Evolutionary conservation across 768 basidiomycete genomes (phyloP), one percentile per base, ranked within the genome.

Genomic region (Paxillus rubicundulus): DNA sequence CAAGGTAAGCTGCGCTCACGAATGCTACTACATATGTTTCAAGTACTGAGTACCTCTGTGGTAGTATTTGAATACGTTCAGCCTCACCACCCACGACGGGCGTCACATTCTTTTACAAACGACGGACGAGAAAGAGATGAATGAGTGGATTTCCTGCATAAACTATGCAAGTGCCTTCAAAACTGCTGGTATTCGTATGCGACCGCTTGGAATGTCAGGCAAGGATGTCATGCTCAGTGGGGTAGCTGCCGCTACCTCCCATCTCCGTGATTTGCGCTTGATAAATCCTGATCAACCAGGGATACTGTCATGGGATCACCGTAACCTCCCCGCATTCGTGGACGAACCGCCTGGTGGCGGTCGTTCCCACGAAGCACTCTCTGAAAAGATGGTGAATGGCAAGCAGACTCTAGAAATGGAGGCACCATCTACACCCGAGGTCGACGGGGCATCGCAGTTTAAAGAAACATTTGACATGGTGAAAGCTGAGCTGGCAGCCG

Each of bases 121-220:
- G 6, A 63, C 75, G 12, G 77, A 81, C 60, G 84, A 86, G 53
- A 68, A 73, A 40, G 90, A 94, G 52, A 79, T 91, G 74, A 87
- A 94, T 60, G 82, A 86, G 56, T 99, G 97, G 97, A 85, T 98
- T 56, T 79, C 87, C 13, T 77, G 79, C 30, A 92, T 98, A 64
- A 99, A 99, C 70, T 98, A 97, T 65, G 93, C 93, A 3, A 87
- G 92, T 53, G 77, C 91, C 5, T 98, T 97, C 81, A 93, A 87
- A 71, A 84, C 91, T 2, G 79, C 85, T 14, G 87, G 87, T 9
- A 76, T 98, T 34, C 78, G 82, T 41, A 92, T 97, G 82, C 82
- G 94, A 18, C 77, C 89, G 0, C 70, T 79, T 12, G 82, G 80
- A 16, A 82, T 92, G 77, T 81, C 85, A 17, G 75, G 78, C 43